These are phyloP conservation scores for Trichophyton schoenleinii DNA, from an alignment of 2,329 filamentous ascomycete species.

Conservation along the genomic window DNA sequence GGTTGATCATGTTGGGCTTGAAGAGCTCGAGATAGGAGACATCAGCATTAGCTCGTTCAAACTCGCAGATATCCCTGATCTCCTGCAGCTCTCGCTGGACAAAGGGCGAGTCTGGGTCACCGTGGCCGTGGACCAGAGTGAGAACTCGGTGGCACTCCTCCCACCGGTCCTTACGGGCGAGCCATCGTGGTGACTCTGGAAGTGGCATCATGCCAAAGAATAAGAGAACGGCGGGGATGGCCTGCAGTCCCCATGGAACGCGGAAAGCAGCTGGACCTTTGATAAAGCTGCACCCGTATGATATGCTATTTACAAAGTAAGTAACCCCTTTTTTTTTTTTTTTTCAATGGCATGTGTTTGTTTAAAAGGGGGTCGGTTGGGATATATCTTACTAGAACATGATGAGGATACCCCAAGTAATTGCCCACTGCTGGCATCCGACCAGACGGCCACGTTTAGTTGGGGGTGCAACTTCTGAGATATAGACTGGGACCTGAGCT, in stretches of 20 bases:
- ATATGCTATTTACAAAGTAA: conserved; percentile 30
- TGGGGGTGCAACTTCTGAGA: conserved; percentile 29
- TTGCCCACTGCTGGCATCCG: conserved; percentile 32
- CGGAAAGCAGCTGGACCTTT: conserved; percentile 44
- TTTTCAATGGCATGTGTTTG: background rate
- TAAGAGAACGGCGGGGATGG: conserved; percentile 47
- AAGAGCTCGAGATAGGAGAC: conserved; percentile 62
- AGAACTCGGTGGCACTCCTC: conserved; percentile 41
- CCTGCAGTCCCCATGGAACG: conserved; percentile 53
- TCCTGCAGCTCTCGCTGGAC: conserved; percentile 57
- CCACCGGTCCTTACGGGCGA: conserved; percentile 50
- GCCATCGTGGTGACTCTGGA: conserved; percentile 51
- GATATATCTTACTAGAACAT: conserved; percentile 47
- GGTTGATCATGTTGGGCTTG: conserved; percentile 59
- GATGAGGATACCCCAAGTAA: conserved; percentile 35
- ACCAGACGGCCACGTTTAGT: conserved; percentile 33
- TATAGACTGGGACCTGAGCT: conserved; percentile 33
- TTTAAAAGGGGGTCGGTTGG: background rate
- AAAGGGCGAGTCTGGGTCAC: conserved; percentile 51
- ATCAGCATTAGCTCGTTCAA: conserved; percentile 57
- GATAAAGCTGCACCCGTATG: conserved; percentile 50
- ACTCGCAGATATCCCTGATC: conserved; percentile 60
- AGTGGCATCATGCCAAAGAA: conserved; percentile 41
- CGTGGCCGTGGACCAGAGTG: conserved; percentile 49
- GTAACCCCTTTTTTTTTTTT: background rate